Base-by-base conservation (phyloP, 2,329 filamentous ascomycete genomes). In the Fusarium torreyae region DNA sequence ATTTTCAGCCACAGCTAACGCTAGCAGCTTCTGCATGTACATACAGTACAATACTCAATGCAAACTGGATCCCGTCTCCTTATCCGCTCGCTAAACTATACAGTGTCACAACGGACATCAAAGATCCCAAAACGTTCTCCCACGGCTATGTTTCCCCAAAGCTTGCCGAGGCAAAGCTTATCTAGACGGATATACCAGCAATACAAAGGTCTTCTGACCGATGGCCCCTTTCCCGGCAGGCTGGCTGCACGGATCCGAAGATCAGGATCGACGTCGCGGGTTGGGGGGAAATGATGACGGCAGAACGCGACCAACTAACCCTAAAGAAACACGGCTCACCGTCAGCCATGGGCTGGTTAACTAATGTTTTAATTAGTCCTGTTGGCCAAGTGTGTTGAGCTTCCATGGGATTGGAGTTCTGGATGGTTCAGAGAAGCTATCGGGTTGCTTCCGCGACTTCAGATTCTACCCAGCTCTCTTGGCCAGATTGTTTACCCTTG, bases 261-360 rank as follows among this genome's bases (percentile, higher is more conserved):
- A 74, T 74, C 72, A 74, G 61, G 72, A 74, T 74, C 72, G 72
- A 70, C 72, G 56, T 48, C 38, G 48, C 61, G 53, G 71, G 70
- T 51, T 46, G 61, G 60, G 59, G 68, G 56, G 51, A 59, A 61
- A 70, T 63, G 66, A 72, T 73, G 71, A 74, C 69, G 68, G 68
- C 59, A 69, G 59, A 65, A 40, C 26, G 44, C 38, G 36, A 57
- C 57, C 39, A 43, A 40, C 54, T 50, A 64, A 66, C 61, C 61
- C 61, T 60, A 56, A 69, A 48, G 33, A 51, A 45, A 39, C 67
- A 70, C 52, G 53, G 61, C 50, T 70, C 67, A 68, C 67, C 67
- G 54, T 68, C 57, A 68, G 55, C 50, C 55, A 60, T 56, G 34
- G 36, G 39, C 38, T 20, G 24, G 44, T 44, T 39, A 45, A 43